Conservation (phyloP, 768 basidiomycete genomes). For the Russula olivacea region DNA sequence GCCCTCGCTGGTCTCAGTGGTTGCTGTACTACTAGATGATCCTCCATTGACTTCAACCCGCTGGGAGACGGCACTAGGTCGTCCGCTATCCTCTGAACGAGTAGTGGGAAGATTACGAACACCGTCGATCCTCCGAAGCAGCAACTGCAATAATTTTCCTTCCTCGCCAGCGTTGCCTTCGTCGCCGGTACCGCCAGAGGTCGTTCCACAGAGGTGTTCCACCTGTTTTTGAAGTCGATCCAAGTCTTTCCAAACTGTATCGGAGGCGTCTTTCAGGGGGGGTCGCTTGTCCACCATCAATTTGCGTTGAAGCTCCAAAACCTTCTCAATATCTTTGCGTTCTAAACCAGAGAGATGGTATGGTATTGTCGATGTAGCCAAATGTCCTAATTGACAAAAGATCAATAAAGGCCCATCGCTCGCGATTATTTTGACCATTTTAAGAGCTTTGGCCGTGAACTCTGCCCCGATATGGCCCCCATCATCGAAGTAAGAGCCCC, state of each 20-base stretch:
- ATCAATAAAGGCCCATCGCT: slow-evolving; percentile 13
- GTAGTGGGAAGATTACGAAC: neutral
- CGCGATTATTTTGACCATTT: neutral
- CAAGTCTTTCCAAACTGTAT: neutral
- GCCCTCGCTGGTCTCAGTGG: no score
- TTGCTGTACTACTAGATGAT: no score
- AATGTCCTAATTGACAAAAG: slow-evolving; percentile 5
- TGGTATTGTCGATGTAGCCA: neutral
- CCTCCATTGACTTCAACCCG: no score
- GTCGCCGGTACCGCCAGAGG: no score
- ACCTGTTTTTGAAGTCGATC: neutral
- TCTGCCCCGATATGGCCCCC: slow-evolving; percentile 1
- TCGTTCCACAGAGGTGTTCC: neutral
- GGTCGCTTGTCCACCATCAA: neutral
- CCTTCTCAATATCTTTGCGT: neutral
- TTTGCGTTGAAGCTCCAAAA: neutral
- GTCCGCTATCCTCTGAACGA: no score
- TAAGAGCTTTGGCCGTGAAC: neutral
- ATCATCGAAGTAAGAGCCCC: slow-evolving; percentile 1
- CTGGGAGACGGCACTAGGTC: no score
- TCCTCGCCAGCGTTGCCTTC: neutral
- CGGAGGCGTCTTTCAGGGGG: neutral
- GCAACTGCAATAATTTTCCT: neutral
- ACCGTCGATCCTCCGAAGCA: neutral
- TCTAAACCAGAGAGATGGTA: neutral